Conservation (phyloP, 73 alveolate genomes). For the Paramecium sexaurelia region DNA sequence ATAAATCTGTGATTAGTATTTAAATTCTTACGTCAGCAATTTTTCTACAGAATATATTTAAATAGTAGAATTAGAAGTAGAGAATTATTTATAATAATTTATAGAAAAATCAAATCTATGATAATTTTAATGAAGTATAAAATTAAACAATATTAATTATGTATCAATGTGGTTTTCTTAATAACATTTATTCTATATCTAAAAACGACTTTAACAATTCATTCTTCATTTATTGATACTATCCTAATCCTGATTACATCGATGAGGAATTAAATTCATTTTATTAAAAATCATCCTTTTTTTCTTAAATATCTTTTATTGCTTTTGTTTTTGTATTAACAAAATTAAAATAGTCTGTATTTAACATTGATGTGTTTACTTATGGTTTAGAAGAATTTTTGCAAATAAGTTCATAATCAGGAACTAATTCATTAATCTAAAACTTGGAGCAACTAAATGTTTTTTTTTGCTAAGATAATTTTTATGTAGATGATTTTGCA, state of each 20-base stretch:
- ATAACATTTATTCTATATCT: conserved; percentile 18
- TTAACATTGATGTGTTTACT: neutral
- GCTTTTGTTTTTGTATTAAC: neutral
- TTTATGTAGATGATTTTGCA: neutral
- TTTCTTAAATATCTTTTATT: neutral
- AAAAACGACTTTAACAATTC: neutral
- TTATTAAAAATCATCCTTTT: neutral
- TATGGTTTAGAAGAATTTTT: neutral
- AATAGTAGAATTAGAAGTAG: neutral
- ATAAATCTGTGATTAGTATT: neutral
- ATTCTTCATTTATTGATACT: neutral
- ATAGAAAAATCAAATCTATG: neutral
- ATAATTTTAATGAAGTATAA: neutral
- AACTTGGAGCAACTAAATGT: conserved; percentile 26
- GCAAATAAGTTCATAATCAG: conserved; percentile 1
- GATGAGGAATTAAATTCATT: neutral
- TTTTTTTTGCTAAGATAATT: neutral
- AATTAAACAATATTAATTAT: neutral
- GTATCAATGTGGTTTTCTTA: neutral
- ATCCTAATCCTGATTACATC: neutral
- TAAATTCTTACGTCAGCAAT: neutral
- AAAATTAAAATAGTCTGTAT: conserved; percentile 15
- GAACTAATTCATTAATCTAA: conserved; percentile 19
- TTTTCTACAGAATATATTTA: neutral
- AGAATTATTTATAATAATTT: neutral